phyloP scores from a whole-genome alignment of 768 basidiomycete species.

The Tricholoma matsutake region DNA sequence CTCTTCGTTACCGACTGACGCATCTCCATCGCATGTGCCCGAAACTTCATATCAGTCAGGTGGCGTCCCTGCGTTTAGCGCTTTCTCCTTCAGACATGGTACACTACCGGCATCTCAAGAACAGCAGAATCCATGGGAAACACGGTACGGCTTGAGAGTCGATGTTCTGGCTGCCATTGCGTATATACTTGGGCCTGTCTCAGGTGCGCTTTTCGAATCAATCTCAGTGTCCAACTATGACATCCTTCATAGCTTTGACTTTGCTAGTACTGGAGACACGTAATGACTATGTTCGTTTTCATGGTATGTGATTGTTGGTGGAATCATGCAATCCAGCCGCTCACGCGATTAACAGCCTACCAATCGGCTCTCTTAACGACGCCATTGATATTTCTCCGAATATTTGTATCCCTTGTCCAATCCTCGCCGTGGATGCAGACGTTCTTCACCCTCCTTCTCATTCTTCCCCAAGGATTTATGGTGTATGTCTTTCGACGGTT shows the following conservation, averaged over 20 bases:
- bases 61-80: slow-evolving; percentile 54
- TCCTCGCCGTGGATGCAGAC: slow-evolving; percentile 52
- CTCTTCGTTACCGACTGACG: slow-evolving; percentile 26
- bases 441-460: slow-evolving; percentile 43
- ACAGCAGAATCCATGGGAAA: slow-evolving; percentile 62
- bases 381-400: slow-evolving; percentile 54
- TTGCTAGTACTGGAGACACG: slow-evolving; percentile 73
- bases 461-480: slow-evolving; percentile 46
- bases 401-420: slow-evolving; percentile 51
- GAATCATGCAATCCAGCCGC: not conserved
- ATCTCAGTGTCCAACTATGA: not conserved
- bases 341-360: slow-evolving; percentile 49
- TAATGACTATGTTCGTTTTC: slow-evolving; percentile 76
- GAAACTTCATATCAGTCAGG: slow-evolving; percentile 68
- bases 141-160: slow-evolving; percentile 61
- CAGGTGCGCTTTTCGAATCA: slow-evolving; percentile 17
- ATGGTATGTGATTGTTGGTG: slow-evolving; percentile 45
- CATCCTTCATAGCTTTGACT: slow-evolving; percentile 45
- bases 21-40: slow-evolving; percentile 18
- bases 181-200: slow-evolving; percentile 60
- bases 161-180: slow-evolving; percentile 63
- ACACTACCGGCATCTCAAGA: slow-evolving; percentile 39
- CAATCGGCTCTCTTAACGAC: slow-evolving; percentile 72
- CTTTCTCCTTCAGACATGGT: slow-evolving; percentile 37
- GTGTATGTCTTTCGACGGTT: slow-evolving; percentile 43